Evolutionary conservation across 768 basidiomycete genomes (phyloP).

Genomic region (Coprinopsis cinerea): DNA sequence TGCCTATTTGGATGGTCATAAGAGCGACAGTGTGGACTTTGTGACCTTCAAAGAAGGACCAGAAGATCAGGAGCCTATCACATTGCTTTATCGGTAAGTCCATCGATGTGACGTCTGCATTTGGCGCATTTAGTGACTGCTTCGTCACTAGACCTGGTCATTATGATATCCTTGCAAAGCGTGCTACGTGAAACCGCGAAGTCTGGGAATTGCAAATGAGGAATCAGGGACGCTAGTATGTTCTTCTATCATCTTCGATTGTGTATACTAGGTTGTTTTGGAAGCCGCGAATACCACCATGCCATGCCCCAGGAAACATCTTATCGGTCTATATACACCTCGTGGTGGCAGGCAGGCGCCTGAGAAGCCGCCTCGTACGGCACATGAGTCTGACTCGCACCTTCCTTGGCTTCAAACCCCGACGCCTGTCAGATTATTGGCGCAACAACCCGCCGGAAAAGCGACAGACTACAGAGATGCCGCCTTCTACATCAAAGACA

Average conservation of each 20-base stretch:
- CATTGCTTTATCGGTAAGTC: slow-evolving; percentile 66
- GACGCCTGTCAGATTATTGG: too few species aligned
- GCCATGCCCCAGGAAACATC: too few species aligned
- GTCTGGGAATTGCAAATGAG: background rate
- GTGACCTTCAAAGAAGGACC: slow-evolving; percentile 53
- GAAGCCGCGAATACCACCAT: too few species aligned
- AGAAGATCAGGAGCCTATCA: slow-evolving; percentile 46
- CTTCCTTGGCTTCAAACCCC: too few species aligned
- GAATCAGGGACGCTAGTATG: background rate
- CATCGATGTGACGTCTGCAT: background rate
- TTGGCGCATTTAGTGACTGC: background rate
- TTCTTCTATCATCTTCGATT: background rate
- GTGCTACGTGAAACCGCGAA: background rate
- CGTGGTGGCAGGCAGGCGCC: too few species aligned
- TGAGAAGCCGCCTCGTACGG: too few species aligned
- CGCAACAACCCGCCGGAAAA: too few species aligned
- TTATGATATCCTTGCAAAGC: slow-evolving; percentile 63
- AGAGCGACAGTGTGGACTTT: slow-evolving; percentile 54
- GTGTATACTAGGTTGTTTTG: too few species aligned
- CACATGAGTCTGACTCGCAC: too few species aligned
- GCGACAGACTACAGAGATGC: too few species aligned
- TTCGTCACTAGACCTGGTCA: slow-evolving; percentile 64
- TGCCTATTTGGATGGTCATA: slow-evolving; percentile 75
- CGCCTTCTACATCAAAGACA: too few species aligned
- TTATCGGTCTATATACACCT: too few species aligned